Evolutionary conservation across 345 rosid genomes (phyloP), one percentile per base, ranked within the genome.

Genomic region (Populus euphratica): DNA sequence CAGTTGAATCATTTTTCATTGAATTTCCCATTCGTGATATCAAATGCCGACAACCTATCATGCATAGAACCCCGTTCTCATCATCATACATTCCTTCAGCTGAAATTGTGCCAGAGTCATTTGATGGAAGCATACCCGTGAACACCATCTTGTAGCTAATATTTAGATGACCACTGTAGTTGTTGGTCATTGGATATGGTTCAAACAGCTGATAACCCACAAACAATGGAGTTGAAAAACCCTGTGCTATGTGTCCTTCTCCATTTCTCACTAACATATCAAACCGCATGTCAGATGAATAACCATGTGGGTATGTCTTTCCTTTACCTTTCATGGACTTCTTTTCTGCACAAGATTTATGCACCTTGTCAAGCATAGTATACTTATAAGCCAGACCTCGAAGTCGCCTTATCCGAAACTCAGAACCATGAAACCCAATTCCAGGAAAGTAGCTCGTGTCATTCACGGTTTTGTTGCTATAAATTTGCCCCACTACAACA

Each of bases 41-140:
- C 59, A 81, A n/a, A 17, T 77, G 74, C 74, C 83, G 87, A 80
- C 99, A 95, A 21, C 98, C 99, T 56, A 91, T 81, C 99, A 95
- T 90, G 82, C 99, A 95, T 72, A 95, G 81, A 70, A 80, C 83
- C 77, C 99, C 97, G 38, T 84, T 84, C 54, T 86, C 81, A 44
- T 81, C 76, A 84, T 89, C 83, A 77, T 95, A 93, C 5, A 81
- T 82, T 77, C 99, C 99, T 83, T 95, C 99, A 25, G 94, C 93
- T 70, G 85, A 84, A 79, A 95, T 86, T 73, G 86, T 89, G 56
- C 83, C 81, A 2, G 77, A 74, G 69, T 69, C 81, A 25, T 87
- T 71, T 20, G 80, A 81, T 38, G 75, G 69, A 50, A 64, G 56
- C 52, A 47, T 71, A 25, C 76, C 65, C 4, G 69, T 50, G 70